Evolutionary conservation across 805 yeast genomes (phyloP).

Genomic region (Naumovozyma castellii): DNA sequence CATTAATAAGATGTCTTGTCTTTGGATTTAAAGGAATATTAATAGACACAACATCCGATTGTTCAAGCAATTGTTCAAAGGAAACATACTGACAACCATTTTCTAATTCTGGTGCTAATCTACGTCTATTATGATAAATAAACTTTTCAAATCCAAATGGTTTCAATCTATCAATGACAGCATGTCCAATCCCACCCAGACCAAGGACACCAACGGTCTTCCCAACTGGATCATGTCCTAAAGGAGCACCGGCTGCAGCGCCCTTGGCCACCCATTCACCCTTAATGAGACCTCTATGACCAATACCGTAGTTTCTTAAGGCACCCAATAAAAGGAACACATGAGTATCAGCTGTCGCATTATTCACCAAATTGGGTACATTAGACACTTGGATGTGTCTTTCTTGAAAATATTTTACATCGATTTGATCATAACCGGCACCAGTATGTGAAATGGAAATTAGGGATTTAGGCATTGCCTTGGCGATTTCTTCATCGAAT

Average conservation of each 20-base stretch:
- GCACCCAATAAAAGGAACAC: slow-evolving; percentile 55
- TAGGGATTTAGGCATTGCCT: slow-evolving; percentile 45
- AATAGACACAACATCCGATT: slow-evolving; percentile 62
- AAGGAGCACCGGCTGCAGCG: slow-evolving; percentile 49
- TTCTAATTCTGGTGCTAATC: slow-evolving; percentile 53
- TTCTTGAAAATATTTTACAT: slow-evolving; percentile 41
- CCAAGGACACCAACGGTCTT: slow-evolving; percentile 75
- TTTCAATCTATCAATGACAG: slow-evolving; percentile 56
- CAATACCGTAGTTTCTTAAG: slow-evolving; percentile 55
- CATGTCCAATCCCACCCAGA: slow-evolving; percentile 85
- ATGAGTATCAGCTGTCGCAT: slow-evolving; percentile 65
- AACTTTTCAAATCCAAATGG: slow-evolving; percentile 72
- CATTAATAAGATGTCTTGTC: slow-evolving; percentile 63
- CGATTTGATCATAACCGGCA: slow-evolving; percentile 72
- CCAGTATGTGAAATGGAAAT: slow-evolving; percentile 52
- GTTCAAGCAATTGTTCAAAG: slow-evolving; percentile 54
- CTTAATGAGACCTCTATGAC: slow-evolving; percentile 41
- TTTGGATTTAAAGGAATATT: slow-evolving; percentile 67
- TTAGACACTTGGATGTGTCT: slow-evolving; percentile 56
- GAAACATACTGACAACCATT: slow-evolving; percentile 60
- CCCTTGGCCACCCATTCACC: slow-evolving; percentile 64
- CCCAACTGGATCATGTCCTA: slow-evolving; percentile 70
- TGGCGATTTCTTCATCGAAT: slow-evolving; percentile 53
- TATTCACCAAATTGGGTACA: slow-evolving; percentile 56
- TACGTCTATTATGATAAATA: slow-evolving; percentile 61